phyloP scores from a whole-genome alignment of 495 filamentous ascomycete genomes.

The Aspergillus homomorphus region DNA sequence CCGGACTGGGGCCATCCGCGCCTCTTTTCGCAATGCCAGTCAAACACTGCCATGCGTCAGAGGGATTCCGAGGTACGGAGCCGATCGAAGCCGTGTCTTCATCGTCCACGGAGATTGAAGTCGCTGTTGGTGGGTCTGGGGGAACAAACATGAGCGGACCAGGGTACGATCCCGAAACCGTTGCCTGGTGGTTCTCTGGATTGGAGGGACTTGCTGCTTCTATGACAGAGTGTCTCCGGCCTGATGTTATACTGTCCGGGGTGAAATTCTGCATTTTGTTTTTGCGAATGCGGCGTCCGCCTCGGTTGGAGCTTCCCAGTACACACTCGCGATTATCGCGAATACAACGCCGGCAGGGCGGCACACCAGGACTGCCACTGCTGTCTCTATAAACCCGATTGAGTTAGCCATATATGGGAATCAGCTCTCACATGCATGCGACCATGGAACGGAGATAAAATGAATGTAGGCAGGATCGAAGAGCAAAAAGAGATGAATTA shows the following conservation, averaged over 20 bases:
- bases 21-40: slow-evolving; percentile 40
- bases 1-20: slow-evolving; percentile 20
- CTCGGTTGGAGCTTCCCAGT: slow-evolving; percentile 58
- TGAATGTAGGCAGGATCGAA: not conserved
- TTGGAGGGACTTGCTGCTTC: slow-evolving; percentile 29
- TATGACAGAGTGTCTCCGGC: slow-evolving; percentile 26
- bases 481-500: not conserved
- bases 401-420: slow-evolving; percentile 18
- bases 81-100: slow-evolving; percentile 41
- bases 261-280: slow-evolving; percentile 45
- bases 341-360: slow-evolving; percentile 59
- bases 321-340: slow-evolving; percentile 58
- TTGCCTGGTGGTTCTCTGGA: slow-evolving; percentile 26
- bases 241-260: slow-evolving; percentile 24
- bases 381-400: slow-evolving; percentile 34
- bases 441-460: not conserved
- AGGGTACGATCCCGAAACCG: slow-evolving; percentile 32
- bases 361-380: slow-evolving; percentile 45
- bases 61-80: slow-evolving; percentile 45
- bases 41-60: slow-evolving; percentile 49
- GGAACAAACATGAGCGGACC: slow-evolving; percentile 39
- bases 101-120: slow-evolving; percentile 33
- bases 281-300: slow-evolving; percentile 57
- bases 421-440: slow-evolving; percentile 15
- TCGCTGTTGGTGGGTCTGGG: slow-evolving; percentile 30